Evolutionary conservation across 2,329 filamentous ascomycete species (phyloP), one percentile per base, ranked within the genome.

Genomic region (Xylaria sp.): DNA sequence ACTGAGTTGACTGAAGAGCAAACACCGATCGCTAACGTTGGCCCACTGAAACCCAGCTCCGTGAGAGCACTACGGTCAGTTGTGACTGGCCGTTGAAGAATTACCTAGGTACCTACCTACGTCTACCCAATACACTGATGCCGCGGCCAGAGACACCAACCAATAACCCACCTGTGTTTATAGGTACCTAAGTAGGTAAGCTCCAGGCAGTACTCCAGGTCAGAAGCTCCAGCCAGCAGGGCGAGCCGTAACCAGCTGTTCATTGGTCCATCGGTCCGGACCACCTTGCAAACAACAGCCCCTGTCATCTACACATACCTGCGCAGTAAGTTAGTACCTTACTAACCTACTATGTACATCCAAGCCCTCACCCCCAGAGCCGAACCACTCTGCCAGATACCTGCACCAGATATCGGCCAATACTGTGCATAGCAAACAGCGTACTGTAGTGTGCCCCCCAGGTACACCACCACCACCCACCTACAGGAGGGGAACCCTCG

Each of bases 401-500:
- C 52, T 55, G n/a, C 31, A 39, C 18, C 5, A 39, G n/a, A 10
- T 13, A 39, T 46, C 41, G 41, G 15, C 41, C 18, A 10, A 25
- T 56, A 39, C n/a, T 39, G 46, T 50, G 46, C 7, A 50, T 23
- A 2, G 20, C 46, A 25, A 23, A n/a, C 1, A 13, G 20, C 8
- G 9, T 25, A 23, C 46, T 50, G 20, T 50, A 50, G 39, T 46
- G 15, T 7, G 20, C 6, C 20, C 44, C n/a, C 6, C 6, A 20
- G 10, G 9, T 23, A 50, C 12, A 9, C 12, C 13, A 25, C 9
- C 9, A 12, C 20, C 20, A 12, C 10, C 8, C 25, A 12, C 3
- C 9, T 50, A 46, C 50, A 55, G 65, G 70, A 69, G 65, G 72
- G 72, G 70, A 66, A 73, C 48, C 60, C 63, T 71, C 67, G 63